These are phyloP conservation scores for Beta corolliflora DNA, from an alignment of 179 eudicot species.

Conservation along the genomic window DNA sequence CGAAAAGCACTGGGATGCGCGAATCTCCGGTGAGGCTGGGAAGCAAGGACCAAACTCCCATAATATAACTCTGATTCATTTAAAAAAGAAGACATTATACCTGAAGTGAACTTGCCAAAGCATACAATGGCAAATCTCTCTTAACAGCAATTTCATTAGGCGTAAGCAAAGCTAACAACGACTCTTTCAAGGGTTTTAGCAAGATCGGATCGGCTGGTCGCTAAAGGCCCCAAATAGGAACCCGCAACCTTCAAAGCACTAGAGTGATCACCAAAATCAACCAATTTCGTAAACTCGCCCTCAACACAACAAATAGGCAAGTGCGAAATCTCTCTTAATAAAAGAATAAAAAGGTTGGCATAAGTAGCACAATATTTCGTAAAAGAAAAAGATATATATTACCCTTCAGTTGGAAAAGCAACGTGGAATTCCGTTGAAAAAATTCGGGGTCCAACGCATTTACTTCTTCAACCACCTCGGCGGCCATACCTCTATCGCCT, in stretches of 20 bases:
- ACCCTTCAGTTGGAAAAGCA: slow-evolving; percentile 96
- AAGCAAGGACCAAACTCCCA: no score
- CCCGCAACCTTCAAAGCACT: slow-evolving; percentile 81
- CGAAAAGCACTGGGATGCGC: no score
- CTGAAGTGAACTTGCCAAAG: slow-evolving; percentile 91
- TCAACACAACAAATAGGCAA: slow-evolving; percentile 35
- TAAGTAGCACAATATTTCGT: background rate
- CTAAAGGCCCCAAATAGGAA: slow-evolving; percentile 85
- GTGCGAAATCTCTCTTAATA: background rate
- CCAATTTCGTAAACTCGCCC: slow-evolving; percentile 94
- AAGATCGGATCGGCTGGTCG: slow-evolving; percentile 62
- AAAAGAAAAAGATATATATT: background rate
- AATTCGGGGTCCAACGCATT: slow-evolving; percentile 71
- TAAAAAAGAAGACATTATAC: slow-evolving; percentile 30
- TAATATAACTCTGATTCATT: no score
- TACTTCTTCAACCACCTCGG: slow-evolving; percentile 84
- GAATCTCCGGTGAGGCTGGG: no score
- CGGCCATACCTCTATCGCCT: slow-evolving; percentile 81
- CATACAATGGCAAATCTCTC: slow-evolving; percentile 58
- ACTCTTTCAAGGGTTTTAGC: slow-evolving; percentile 86
- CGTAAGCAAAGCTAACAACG: slow-evolving; percentile 68
- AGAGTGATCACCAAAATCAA: slow-evolving; percentile 66
- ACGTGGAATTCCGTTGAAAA: slow-evolving; percentile 54
- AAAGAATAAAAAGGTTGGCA: background rate
- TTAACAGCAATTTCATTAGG: slow-evolving; percentile 55